These are phyloP conservation scores for Bauhinia variegata DNA, from an alignment of 306 rosid genomes.

Conservation along the genomic window DNA sequence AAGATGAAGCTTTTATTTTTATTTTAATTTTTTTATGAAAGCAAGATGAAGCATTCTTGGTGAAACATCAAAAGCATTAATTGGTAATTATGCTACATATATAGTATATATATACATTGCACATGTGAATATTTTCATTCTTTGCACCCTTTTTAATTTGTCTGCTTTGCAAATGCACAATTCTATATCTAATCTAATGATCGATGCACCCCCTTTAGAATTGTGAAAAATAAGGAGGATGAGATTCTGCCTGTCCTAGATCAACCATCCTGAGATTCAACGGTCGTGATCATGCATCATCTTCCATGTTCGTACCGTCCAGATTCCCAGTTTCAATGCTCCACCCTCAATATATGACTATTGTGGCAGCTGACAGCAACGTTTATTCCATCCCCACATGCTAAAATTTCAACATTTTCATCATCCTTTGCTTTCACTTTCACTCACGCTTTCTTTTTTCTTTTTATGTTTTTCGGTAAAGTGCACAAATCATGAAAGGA, in stretches of 20 bases:
- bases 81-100: background rate
- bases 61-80: slow-evolving; percentile 28
- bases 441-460: too few relatives aligned
- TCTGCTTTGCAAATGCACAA: slow-evolving; percentile 32
- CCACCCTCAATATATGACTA: too few relatives aligned
- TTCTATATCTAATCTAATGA: slow-evolving; percentile 33
- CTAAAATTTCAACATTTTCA: too few relatives aligned
- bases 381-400: too few relatives aligned
- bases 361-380: background rate
- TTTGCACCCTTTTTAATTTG: slow-evolving; percentile 22
- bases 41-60: slow-evolving; percentile 3
- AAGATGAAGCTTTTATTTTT: slow-evolving; percentile 14
- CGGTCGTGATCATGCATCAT: slow-evolving; percentile 36
- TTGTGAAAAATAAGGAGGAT: slow-evolving; percentile 37
- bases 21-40: too few relatives aligned
- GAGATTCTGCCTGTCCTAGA: slow-evolving; percentile 14
- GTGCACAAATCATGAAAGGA: too few relatives aligned
- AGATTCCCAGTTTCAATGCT: too few relatives aligned
- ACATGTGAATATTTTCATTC: slow-evolving; percentile 47
- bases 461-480: too few relatives aligned
- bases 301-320: slow-evolving; percentile 29
- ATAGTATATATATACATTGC: slow-evolving; percentile 27
- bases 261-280: slow-evolving; percentile 36
- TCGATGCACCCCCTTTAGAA: slow-evolving; percentile 34
- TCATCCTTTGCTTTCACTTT: too few relatives aligned